A percentile compares a stretch with the other conserved stretches of the same genome.
phyloP scores from a whole-genome alignment of 129 eudicot genomes.

The Chrysanthemum makinoi region DNA sequence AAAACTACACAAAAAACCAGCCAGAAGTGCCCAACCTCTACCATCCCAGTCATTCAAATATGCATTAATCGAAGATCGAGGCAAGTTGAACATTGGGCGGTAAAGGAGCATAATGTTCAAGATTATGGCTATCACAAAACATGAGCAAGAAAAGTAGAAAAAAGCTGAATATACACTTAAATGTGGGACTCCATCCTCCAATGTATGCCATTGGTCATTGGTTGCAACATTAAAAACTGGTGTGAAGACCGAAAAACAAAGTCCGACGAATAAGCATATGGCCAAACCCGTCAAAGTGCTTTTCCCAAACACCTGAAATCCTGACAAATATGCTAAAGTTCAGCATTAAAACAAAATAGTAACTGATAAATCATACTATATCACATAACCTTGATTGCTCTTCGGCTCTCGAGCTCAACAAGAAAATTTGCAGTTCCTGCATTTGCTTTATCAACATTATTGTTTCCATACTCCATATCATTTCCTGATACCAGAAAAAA shows the following conservation, averaged over 20 bases:
- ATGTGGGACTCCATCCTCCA: conserved; percentile 68
- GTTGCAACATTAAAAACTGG: conserved; percentile 90
- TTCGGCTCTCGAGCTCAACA: conserved; percentile 16
- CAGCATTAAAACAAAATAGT: background rate
- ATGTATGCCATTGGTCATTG: conserved; percentile 86
- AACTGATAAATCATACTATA: background rate
- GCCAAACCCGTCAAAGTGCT: conserved; percentile 56
- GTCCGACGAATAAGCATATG: conserved; percentile 70
- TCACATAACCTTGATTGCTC: conserved; percentile 20
- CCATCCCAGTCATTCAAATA: conserved; percentile 81
- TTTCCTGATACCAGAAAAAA: background rate
- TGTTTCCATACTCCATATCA: conserved; percentile 3
- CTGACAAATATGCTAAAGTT: conserved; percentile 17
- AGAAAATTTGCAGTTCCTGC: conserved; percentile 12
- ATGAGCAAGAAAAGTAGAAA: conserved; percentile 82
- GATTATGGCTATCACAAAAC: conserved; percentile 61
- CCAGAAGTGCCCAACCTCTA: conserved; percentile 82
- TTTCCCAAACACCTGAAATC: conserved; percentile 76
- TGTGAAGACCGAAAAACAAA: conserved; percentile 72
- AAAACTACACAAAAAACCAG: conserved; percentile 82
- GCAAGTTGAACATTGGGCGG: conserved; percentile 54
- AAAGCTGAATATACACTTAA: conserved; percentile 81
- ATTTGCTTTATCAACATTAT: background rate
- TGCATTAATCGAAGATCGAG: conserved; percentile 61
- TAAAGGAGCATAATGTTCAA: conserved; percentile 68